phyloP scores from a whole-genome alignment of 176 grass and related monocot species.

The Carex pumila region DNA sequence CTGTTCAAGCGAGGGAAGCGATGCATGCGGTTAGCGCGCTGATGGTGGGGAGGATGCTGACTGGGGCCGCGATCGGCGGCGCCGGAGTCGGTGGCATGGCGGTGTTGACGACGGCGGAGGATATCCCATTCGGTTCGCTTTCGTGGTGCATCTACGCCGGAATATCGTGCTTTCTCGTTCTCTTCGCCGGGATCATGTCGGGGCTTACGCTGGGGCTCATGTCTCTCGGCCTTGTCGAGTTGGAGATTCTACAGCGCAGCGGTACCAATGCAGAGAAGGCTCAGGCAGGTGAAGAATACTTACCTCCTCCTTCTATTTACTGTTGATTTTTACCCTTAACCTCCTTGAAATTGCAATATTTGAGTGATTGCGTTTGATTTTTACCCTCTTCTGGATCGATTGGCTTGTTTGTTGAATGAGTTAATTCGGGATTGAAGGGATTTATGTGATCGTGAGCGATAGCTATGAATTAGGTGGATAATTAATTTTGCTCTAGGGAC shows the following conservation, averaged over 20 bases:
- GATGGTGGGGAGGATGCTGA: constrained; percentile 38
- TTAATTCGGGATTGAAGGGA: background rate
- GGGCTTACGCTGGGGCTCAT: constrained; percentile 95
- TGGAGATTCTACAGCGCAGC: constrained; percentile 98
- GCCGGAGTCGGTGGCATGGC: constrained; percentile 22
- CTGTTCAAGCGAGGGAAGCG: constrained; percentile 19
- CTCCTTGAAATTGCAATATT: background rate
- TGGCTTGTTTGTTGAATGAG: background rate
- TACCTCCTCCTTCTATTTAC: background rate
- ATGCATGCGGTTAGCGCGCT: constrained; percentile 26
- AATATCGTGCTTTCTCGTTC: constrained; percentile 73
- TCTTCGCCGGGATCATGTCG: constrained; percentile 99
- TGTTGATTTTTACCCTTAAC: background rate
- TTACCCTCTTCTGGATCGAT: background rate
- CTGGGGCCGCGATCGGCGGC: constrained; percentile 31
- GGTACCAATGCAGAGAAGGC: constrained; percentile 77
- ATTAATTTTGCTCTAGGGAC: background rate
- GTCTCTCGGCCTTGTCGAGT: constrained; percentile 97
- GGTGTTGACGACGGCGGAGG: constrained; percentile 42
- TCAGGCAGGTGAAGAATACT: constrained; percentile 62
- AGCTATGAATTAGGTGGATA: background rate
- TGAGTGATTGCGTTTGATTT: background rate
- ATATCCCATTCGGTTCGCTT: constrained; percentile 63
- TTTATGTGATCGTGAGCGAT: background rate
- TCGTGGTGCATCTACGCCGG: constrained; percentile 74